These are phyloP conservation scores for Capsicum rhomboideum DNA, from an alignment of 257 asterid genomes.

Conservation along the genomic window DNA sequence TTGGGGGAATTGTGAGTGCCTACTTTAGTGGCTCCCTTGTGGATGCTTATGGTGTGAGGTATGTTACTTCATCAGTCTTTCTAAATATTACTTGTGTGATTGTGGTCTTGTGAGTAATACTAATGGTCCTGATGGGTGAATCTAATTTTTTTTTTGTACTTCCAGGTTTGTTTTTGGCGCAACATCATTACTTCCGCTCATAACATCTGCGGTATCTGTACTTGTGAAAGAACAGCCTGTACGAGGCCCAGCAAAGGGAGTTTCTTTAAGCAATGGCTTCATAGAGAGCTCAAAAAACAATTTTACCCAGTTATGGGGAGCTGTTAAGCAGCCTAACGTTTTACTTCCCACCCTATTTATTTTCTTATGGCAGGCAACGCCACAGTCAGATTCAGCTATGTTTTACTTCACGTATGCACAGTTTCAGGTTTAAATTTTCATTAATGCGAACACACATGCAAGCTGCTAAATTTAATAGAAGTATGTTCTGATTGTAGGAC, in stretches of 20 bases:
- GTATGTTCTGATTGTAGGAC: constrained; percentile 44
- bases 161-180: constrained; percentile 93
- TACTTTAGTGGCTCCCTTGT: constrained; percentile 98
- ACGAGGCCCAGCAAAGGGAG: constrained; percentile 28
- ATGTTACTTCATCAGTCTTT: constrained; percentile 11
- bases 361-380: constrained; percentile 95
- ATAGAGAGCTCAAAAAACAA: constrained; percentile 44
- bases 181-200: constrained; percentile 87
- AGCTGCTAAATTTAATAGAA: constrained; percentile 3
- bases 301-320: constrained; percentile 53
- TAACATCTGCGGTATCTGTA: constrained; percentile 91
- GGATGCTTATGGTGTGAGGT: constrained; percentile 96
- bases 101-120: not conserved
- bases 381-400: constrained; percentile 97
- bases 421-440: not conserved
- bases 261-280: constrained; percentile 33
- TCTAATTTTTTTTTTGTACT: not conserved
- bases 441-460: not conserved
- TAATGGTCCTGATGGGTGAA: not conserved
- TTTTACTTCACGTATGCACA: constrained; percentile 86
- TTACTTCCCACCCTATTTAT: constrained; percentile 90
- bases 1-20: constrained; percentile 92
- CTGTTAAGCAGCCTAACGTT: constrained; percentile 74
- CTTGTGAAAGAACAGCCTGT: constrained; percentile 83
- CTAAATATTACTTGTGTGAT: not conserved